Percentiles rank a stretch among this genome's conserved stretches.
Evolutionary conservation across 345 rosid species (phyloP).

Genomic region (Sisymbrium altissimum): DNA sequence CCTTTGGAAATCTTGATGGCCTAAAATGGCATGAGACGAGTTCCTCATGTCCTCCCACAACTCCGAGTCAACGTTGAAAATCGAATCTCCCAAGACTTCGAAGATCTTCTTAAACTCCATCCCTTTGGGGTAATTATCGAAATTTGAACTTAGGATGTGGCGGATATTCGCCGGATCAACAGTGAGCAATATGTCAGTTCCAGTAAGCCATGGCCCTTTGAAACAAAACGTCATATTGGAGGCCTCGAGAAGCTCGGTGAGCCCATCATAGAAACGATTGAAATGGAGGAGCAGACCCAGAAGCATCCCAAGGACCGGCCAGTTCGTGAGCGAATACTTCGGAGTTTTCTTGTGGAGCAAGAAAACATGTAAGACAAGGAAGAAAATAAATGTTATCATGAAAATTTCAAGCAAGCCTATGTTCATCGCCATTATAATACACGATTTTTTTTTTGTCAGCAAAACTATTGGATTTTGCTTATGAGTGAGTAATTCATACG

Average conservation of each 20-base stretch:
- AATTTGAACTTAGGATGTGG: conserved; percentile 22
- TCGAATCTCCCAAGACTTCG: conserved; percentile 28
- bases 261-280: conserved; percentile 16
- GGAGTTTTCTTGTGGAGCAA: conserved; percentile 7
- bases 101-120: conserved; percentile 28
- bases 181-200: conserved; percentile 20
- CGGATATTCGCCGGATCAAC: conserved; percentile 31
- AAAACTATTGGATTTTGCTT: neutral
- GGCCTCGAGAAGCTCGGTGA: conserved; percentile 7
- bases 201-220: conserved; percentile 28
- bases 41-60: conserved; percentile 29
- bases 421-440: neutral
- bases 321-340: conserved; percentile 5
- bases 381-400: neutral
- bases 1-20: conserved; percentile 13
- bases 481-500: neutral
- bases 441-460: neutral
- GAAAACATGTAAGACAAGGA: neutral
- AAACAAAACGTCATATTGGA: conserved; percentile 18
- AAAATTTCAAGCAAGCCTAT: conserved; percentile 9
- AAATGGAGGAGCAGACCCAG: conserved; percentile 4
- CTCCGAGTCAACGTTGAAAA: conserved; percentile 34
- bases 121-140: conserved; percentile 33
- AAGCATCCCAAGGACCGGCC: conserved; percentile 30
- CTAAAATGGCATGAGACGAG: conserved; percentile 12